Evolutionary conservation across 2,329 filamentous ascomycete genomes (phyloP).

Genomic region (Xylariaceae sp.): DNA sequence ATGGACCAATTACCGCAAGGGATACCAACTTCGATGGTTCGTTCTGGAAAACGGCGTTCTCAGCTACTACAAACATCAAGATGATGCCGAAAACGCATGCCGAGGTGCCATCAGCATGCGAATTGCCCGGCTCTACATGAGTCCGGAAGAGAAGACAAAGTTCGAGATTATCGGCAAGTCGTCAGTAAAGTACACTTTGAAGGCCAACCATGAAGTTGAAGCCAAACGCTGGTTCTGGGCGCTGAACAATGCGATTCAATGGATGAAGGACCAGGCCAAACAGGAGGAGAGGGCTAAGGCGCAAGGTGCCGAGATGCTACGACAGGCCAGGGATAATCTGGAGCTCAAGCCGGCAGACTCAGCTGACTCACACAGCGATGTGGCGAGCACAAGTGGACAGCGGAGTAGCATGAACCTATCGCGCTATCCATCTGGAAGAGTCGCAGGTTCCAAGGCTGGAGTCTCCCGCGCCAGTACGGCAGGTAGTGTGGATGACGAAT

Average conservation of each 20-base stretch:
- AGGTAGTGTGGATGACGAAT: slow-evolving; percentile 49
- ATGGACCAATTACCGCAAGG: slow-evolving; percentile 98
- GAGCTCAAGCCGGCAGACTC: slow-evolving; percentile 43
- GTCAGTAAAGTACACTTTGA: slow-evolving; percentile 96
- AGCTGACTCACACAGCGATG: slow-evolving; percentile 46
- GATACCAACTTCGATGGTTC: slow-evolving; percentile 96
- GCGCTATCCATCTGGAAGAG: slow-evolving; percentile 34
- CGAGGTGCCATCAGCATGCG: slow-evolving; percentile 98
- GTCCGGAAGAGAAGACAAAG: slow-evolving; percentile 91
- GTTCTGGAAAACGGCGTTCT: slow-evolving; percentile 95
- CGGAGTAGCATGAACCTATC: slow-evolving; percentile 43
- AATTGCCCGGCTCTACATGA: slow-evolving; percentile 93
- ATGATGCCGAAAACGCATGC: slow-evolving; percentile 92
- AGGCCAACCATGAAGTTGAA: slow-evolving; percentile 96
- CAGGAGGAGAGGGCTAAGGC: slow-evolving; percentile 78
- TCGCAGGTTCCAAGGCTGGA: slow-evolving; percentile 22
- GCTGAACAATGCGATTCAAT: slow-evolving; percentile 97
- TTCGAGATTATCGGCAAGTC: slow-evolving; percentile 98
- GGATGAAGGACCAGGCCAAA: slow-evolving; percentile 93
- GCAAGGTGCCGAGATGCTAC: slow-evolving; percentile 69
- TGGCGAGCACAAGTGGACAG: slow-evolving; percentile 45
- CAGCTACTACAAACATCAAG: slow-evolving; percentile 99
- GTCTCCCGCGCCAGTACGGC: slow-evolving; percentile 40
- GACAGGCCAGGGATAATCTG: slow-evolving; percentile 76
- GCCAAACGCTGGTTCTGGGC: slow-evolving; percentile 99